Percentiles rank a stretch among this genome's conserved stretches.
Evolutionary conservation across 2,329 filamentous ascomycete species (phyloP).

Genomic region (Ambrosiella beaveri): DNA sequence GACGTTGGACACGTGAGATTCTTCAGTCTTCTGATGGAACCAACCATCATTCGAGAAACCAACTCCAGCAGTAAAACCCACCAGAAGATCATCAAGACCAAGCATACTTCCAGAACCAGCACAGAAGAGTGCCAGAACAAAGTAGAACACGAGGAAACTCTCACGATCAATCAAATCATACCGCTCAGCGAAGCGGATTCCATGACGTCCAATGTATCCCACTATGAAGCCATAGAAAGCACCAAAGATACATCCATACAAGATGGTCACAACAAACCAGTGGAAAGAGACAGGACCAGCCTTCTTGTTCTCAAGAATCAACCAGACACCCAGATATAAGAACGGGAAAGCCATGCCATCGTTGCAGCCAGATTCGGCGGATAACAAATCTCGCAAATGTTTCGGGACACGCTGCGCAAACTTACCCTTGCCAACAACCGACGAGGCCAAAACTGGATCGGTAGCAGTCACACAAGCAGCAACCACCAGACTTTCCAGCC

Average conservation of each 20-base stretch:
- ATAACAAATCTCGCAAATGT: slow-evolving; percentile 86
- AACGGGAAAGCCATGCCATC: slow-evolving; percentile 99
- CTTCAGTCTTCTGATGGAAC: slow-evolving; percentile 96
- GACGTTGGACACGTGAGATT: slow-evolving; percentile 97
- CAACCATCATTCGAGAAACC: slow-evolving; percentile 98
- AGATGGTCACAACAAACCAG: slow-evolving; percentile 75
- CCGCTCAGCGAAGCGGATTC: slow-evolving; percentile 75
- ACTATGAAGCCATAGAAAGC: slow-evolving; percentile 73
- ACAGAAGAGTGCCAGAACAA: slow-evolving; percentile 87
- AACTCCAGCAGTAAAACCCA: slow-evolving; percentile 91
- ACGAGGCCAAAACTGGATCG: slow-evolving; percentile 90
- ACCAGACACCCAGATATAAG: slow-evolving; percentile 78
- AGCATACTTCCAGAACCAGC: slow-evolving; percentile 84
- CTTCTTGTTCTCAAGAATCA: slow-evolving; percentile 62
- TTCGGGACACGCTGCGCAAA: slow-evolving; percentile 96
- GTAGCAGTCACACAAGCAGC: slow-evolving; percentile 94
- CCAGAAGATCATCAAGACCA: slow-evolving; percentile 81
- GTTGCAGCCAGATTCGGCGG: slow-evolving; percentile 95
- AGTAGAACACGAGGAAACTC: slow-evolving; percentile 97
- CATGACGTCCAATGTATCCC: slow-evolving; percentile 78
- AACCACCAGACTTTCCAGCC: slow-evolving; percentile 75
- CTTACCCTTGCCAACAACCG: slow-evolving; percentile 96
- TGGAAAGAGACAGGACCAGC: slow-evolving; percentile 56
- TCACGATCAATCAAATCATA: slow-evolving; percentile 81
- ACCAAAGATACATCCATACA: slow-evolving; percentile 93